Conservation (phyloP, 2,329 filamentous ascomycete genomes). For the Ramularia endophylla region DNA sequence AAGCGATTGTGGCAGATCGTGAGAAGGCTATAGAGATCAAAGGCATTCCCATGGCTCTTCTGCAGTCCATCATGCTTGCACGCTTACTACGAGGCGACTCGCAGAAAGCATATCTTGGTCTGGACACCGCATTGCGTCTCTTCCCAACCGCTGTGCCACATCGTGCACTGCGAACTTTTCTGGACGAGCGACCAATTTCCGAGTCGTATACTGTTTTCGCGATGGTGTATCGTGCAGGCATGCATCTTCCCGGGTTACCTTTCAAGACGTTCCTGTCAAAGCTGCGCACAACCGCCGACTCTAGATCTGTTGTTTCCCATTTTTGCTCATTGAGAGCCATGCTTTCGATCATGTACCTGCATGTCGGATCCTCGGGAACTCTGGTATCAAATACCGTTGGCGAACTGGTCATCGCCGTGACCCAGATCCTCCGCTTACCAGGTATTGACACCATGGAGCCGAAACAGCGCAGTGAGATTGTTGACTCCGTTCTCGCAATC, state of each 20-base stretch:
- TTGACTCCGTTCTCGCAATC: constrained; percentile 20
- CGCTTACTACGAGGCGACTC: constrained; percentile 42
- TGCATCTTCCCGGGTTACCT: constrained; percentile 27
- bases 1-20: constrained; percentile 42
- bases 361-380: constrained; percentile 35
- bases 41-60: constrained; percentile 37
- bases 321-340: constrained; percentile 31
- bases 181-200: constrained; percentile 39
- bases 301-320: constrained; percentile 10
- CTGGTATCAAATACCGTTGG: constrained; percentile 34
- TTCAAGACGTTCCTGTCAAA: constrained; percentile 31
- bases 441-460: constrained; percentile 13
- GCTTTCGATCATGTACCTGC: constrained; percentile 38
- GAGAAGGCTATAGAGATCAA: constrained; percentile 27
- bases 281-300: constrained; percentile 22
- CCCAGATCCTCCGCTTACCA: constrained; percentile 23
- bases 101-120: constrained; percentile 43
- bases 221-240: constrained; percentile 43
- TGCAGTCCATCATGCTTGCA: constrained; percentile 45
- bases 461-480: constrained; percentile 17
- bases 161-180: constrained; percentile 42
- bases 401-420: constrained; percentile 32
- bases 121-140: constrained; percentile 45
- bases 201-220: constrained; percentile 46
- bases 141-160: constrained; percentile 38